These are phyloP conservation scores for Butyriboletus loyo DNA, from an alignment of 768 basidiomycete genomes.

Conservation along the genomic window DNA sequence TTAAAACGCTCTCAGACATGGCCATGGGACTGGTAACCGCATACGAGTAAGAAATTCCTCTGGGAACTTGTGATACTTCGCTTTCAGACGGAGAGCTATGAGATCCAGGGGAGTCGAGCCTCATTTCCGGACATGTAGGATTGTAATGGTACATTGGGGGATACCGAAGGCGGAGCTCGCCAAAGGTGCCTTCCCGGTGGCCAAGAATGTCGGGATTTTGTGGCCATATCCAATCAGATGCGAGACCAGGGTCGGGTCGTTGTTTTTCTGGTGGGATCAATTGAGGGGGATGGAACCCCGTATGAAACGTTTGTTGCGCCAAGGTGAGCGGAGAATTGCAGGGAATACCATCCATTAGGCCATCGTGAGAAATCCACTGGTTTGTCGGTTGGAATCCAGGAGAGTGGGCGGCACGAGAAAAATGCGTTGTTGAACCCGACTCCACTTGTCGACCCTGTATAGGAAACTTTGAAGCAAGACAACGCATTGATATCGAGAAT, in stretches of 20 bases:
- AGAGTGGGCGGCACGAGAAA: constrained; percentile 10
- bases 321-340: constrained; percentile 20
- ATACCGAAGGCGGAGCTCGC: constrained; percentile 10
- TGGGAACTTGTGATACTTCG: constrained; percentile 12
- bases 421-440: constrained; percentile 10
- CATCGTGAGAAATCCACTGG: constrained; percentile 14
- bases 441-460: constrained; percentile 19
- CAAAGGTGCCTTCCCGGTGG: constrained; percentile 3
- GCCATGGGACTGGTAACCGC: constrained; percentile 2
- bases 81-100: constrained; percentile 7
- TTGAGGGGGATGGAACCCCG: constrained; percentile 26
- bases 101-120: not conserved
- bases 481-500: constrained; percentile 32
- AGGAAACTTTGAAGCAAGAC: constrained; percentile 31
- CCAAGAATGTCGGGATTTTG: constrained; percentile 9
- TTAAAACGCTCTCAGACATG: constrained; percentile 2
- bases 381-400: constrained; percentile 16
- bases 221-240: constrained; percentile 19
- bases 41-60: constrained; percentile 7
- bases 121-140: constrained; percentile 5
- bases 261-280: constrained; percentile 15
- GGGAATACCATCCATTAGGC: constrained; percentile 3
- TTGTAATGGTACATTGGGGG: constrained; percentile 5
- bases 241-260: not conserved
- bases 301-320: constrained; percentile 29